Evolutionary conservation across 1,139 yeast species (phyloP).

Genomic region (Kluyveromyces sp.): DNA sequence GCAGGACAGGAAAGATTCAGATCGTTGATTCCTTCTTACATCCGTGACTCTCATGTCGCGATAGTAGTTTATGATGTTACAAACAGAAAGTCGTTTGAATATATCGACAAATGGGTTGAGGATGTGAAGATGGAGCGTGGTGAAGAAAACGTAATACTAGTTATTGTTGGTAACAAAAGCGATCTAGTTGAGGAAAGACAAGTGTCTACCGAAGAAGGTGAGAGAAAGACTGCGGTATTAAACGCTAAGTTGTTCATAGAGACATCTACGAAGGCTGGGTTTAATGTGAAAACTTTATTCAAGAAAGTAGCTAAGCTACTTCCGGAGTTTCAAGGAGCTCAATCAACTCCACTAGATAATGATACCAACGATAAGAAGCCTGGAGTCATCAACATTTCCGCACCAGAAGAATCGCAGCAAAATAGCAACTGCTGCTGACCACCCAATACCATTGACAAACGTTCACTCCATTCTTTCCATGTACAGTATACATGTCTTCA

Average conservation of each 20-base stretch:
- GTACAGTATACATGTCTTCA: not conserved
- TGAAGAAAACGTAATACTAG: conserved; percentile 55
- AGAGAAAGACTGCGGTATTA: conserved; percentile 63
- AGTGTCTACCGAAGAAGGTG: conserved; percentile 76
- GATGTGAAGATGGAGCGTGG: conserved; percentile 76
- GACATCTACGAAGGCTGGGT: conserved; percentile 92
- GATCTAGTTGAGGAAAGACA: conserved; percentile 63
- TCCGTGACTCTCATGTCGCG: conserved; percentile 94
- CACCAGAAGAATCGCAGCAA: conserved; percentile 24
- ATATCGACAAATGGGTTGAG: conserved; percentile 72
- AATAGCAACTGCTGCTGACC: conserved; percentile 26
- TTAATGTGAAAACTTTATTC: conserved; percentile 82
- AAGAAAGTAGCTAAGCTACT: conserved; percentile 84
- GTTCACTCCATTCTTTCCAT: not conserved
- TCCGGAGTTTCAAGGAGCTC: conserved; percentile 66
- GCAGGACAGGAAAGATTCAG: conserved; percentile 99
- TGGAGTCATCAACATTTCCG: conserved; percentile 29
- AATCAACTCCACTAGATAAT: conserved; percentile 29
- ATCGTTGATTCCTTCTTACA: conserved; percentile 88
- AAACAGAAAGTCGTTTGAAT: conserved; percentile 71
- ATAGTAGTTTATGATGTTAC: conserved; percentile 93
- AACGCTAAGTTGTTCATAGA: conserved; percentile 81
- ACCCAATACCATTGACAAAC: too few relatives aligned
- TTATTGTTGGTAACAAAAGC: conserved; percentile 74
- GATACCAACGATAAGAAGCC: conserved; percentile 16